A percentile compares a stretch with the other conserved stretches of the same genome.
Conservation (phyloP, 305 asterid genomes). For the Withania somnifera region DNA sequence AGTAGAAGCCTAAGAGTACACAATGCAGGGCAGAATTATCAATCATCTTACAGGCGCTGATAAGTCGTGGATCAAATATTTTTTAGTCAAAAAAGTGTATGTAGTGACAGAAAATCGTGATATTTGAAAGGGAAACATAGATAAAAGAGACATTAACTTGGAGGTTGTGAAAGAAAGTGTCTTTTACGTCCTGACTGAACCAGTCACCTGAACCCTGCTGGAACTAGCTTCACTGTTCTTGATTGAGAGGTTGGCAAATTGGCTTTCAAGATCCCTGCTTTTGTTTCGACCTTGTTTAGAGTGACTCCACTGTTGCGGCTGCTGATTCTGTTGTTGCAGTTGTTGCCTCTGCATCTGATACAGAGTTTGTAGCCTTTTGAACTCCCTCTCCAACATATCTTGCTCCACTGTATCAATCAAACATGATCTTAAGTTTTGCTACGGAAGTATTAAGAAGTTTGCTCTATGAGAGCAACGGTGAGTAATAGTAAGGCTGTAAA, state of each 20-base stretch:
- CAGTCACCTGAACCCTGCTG: constrained; percentile 17
- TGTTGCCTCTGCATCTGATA: constrained; percentile 45
- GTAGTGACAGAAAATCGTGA: background rate
- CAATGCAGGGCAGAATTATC: background rate
- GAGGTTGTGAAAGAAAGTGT: background rate
- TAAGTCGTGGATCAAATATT: background rate
- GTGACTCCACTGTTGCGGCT: constrained; percentile 18
- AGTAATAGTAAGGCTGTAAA: too few species aligned
- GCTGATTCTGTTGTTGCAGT: constrained; percentile 35
- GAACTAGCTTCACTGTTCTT: constrained; percentile 31
- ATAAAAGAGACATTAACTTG: background rate
- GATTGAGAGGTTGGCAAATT: constrained; percentile 11
- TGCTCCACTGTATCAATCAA: constrained; percentile 49
- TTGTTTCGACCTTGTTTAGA: constrained; percentile 37
- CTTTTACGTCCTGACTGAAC: constrained; percentile 19
- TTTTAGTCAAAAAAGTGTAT: background rate
- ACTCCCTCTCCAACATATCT: constrained; percentile 72
- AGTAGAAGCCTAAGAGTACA: background rate
- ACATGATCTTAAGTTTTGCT: background rate
- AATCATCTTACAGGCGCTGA: background rate
- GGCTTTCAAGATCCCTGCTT: constrained; percentile 37
- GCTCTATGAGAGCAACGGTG: background rate
- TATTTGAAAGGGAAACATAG: background rate
- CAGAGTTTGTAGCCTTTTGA: constrained; percentile 52
- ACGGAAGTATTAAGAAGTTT: background rate